Evolutionary conservation across 2,329 filamentous ascomycete species (phyloP).

Genomic region (Dactylellina parvicollis): DNA sequence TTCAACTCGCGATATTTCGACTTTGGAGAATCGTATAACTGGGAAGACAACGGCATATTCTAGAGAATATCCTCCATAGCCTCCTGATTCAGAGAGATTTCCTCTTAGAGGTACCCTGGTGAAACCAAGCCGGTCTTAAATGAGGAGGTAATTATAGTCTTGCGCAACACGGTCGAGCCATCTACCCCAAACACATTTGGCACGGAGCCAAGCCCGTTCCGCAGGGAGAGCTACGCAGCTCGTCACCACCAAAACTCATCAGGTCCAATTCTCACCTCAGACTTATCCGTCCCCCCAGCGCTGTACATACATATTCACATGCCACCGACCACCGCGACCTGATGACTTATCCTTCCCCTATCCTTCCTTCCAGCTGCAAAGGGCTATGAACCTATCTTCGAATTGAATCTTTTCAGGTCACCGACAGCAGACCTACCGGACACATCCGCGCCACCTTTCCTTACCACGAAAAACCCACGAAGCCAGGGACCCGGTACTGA

Average conservation of each 20-base stretch:
- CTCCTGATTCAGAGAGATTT: neutral
- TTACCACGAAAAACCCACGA: neutral
- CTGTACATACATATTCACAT: neutral
- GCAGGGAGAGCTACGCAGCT: neutral
- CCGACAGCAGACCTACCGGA: neutral
- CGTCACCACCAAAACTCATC: neutral
- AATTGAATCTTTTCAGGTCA: neutral
- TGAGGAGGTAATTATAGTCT: neutral
- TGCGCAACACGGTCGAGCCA: neutral
- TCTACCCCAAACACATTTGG: constrained; percentile 15
- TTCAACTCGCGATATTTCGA: neutral
- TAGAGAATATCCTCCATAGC: neutral
- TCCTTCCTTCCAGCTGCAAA: neutral
- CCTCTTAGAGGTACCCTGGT: neutral
- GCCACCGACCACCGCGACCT: neutral
- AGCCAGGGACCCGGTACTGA: neutral
- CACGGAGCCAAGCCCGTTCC: constrained; percentile 1
- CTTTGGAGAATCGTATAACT: neutral
- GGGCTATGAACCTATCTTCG: neutral
- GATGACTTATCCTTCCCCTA: neutral
- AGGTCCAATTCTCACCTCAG: neutral
- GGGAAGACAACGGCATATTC: neutral
- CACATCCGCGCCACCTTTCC: neutral
- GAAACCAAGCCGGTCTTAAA: neutral
- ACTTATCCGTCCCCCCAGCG: neutral